Evolutionary conservation across 108 stramenopile species (phyloP).

Genomic region (Aureococcus anophagefferens): DNA sequence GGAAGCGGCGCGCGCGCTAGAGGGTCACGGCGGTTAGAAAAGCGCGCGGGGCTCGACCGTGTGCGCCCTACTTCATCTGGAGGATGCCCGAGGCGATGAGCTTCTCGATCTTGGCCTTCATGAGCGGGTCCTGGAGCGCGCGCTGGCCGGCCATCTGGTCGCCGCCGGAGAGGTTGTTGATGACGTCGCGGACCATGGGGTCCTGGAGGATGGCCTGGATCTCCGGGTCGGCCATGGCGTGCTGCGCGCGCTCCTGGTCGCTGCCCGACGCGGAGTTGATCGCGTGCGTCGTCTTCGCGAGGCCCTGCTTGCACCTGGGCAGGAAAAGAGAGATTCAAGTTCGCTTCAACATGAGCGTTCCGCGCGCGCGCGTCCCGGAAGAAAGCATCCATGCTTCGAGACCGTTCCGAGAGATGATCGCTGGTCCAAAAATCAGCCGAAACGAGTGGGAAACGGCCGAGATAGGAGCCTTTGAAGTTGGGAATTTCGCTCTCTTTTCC

Average conservation of each 20-base stretch:
- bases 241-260: conserved; percentile 82
- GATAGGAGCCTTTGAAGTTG: too few relatives aligned
- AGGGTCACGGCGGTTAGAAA: too few relatives aligned
- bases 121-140: conserved; percentile 73
- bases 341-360: too few relatives aligned
- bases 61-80: conserved; percentile 51
- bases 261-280: conserved; percentile 64
- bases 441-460: too few relatives aligned
- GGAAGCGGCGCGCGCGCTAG: too few relatives aligned
- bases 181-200: conserved; percentile 88
- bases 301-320: conserved; percentile 83
- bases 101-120: conserved; percentile 90
- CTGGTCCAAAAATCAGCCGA: too few relatives aligned
- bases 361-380: too few relatives aligned
- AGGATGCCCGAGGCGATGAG: conserved; percentile 93
- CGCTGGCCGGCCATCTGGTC: conserved; percentile 67
- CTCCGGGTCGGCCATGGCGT: conserved; percentile 99
- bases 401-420: too few relatives aligned
- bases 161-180: conserved; percentile 86
- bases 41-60: too few relatives aligned
- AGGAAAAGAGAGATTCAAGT: too few relatives aligned
- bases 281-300: conserved; percentile 59
- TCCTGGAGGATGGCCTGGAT: conserved; percentile 89
- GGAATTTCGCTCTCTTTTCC: too few relatives aligned
- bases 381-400: too few relatives aligned